A percentile compares a stretch with the other conserved stretches of the same genome.
Conservation (phyloP, 179 eudicot species). For the Dionaea muscipula region DNA sequence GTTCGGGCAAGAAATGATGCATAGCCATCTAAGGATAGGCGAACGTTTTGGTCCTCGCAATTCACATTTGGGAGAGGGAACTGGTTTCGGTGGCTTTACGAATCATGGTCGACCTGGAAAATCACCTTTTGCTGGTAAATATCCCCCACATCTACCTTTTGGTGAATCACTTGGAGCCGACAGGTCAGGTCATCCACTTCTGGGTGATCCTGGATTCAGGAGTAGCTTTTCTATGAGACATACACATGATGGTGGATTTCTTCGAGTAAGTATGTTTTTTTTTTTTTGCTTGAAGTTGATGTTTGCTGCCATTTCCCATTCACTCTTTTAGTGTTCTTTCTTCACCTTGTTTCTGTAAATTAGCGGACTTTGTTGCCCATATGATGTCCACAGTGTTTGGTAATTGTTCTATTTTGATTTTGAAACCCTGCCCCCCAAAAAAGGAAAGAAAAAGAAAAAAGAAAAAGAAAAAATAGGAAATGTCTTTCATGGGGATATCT, state of each 20-base stretch:
- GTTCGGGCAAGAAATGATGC: conserved; percentile 40
- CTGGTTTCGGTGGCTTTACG: conserved; percentile 42
- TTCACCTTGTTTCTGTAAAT: neutral
- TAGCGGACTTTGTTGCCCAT: too few species aligned
- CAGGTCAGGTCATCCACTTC: conserved; percentile 36
- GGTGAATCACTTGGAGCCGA: conserved; percentile 51
- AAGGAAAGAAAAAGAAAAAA: too few species aligned
- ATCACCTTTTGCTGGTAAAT: conserved; percentile 37
- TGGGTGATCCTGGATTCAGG: conserved; percentile 68
- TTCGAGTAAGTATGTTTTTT: conserved; percentile 39
- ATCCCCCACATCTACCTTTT: conserved; percentile 27
- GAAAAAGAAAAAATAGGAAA: too few species aligned
- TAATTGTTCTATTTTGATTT: too few species aligned
- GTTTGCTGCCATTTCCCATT: too few species aligned
- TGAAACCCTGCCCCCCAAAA: too few species aligned
- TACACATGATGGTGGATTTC: conserved; percentile 36
- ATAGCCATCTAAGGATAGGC: conserved; percentile 38
- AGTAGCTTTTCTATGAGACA: conserved; percentile 34
- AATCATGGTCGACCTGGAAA: conserved; percentile 47
- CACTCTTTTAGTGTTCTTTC: neutral
- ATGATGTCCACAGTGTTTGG: too few species aligned
- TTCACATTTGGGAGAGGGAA: conserved; percentile 31
- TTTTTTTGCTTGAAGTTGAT: neutral
- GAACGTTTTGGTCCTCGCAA: conserved; percentile 41
- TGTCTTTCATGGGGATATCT: too few species aligned